These are phyloP conservation scores for Calonectria multiphialidica DNA, from an alignment of 2,329 filamentous ascomycete species.

Conservation along the genomic window DNA sequence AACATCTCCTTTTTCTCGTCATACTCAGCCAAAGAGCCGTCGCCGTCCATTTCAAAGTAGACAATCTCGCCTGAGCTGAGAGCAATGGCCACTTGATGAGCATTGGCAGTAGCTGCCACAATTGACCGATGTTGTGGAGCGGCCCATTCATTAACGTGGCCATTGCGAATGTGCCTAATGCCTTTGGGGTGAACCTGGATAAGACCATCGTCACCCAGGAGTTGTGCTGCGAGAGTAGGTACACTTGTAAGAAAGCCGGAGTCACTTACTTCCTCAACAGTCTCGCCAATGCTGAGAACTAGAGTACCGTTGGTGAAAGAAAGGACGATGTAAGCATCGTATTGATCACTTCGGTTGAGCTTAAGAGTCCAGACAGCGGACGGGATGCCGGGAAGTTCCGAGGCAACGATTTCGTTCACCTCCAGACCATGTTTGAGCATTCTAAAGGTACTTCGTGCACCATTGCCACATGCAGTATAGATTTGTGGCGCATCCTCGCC, in stretches of 20 bases:
- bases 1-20: constrained; percentile 96
- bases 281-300: constrained; percentile 95
- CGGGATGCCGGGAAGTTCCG: constrained; percentile 88
- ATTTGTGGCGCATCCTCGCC: constrained; percentile 97
- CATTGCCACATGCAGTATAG: constrained; percentile 90
- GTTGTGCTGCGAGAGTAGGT: constrained; percentile 91
- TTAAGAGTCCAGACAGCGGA: constrained; percentile 97
- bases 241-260: constrained; percentile 92
- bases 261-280: constrained; percentile 94
- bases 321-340: constrained; percentile 95
- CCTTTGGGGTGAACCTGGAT: constrained; percentile 97
- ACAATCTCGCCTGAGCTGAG: constrained; percentile 96
- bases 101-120: constrained; percentile 92
- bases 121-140: constrained; percentile 95
- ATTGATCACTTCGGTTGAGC: constrained; percentile 82
- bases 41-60: constrained; percentile 96
- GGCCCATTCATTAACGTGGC: constrained; percentile 91
- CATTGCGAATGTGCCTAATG: constrained; percentile 86
- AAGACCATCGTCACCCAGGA: constrained; percentile 91
- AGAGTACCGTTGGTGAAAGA: constrained; percentile 92
- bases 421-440: constrained; percentile 93
- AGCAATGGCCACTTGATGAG: constrained; percentile 92
- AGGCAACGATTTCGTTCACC: constrained; percentile 96
- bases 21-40: constrained; percentile 92
- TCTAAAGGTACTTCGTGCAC: constrained; percentile 89